Conservation (phyloP, 2,329 filamentous ascomycete genomes). For the Fusarium chaquense region DNA sequence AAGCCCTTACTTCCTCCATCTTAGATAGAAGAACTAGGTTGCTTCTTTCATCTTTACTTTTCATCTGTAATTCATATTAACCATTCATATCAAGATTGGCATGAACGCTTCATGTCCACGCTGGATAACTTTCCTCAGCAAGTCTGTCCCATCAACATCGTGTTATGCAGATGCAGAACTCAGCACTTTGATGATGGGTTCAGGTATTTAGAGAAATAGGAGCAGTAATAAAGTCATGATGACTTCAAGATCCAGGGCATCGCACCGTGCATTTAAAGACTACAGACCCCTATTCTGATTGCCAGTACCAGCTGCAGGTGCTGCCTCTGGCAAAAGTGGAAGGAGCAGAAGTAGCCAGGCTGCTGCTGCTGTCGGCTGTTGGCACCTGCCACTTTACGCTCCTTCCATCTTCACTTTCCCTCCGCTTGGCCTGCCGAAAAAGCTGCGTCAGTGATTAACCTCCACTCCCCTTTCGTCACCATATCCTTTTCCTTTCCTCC, state of each 20-base stretch:
- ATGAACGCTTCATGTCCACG: neutral
- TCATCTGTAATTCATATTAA: too few species aligned
- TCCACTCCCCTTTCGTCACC: conserved; percentile 32
- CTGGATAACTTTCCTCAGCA: neutral
- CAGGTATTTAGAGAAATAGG: neutral
- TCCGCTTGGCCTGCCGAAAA: conserved; percentile 40
- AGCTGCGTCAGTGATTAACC: conserved; percentile 48
- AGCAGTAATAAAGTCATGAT: neutral
- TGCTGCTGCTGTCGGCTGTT: conserved; percentile 31
- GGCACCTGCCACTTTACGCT: conserved; percentile 30
- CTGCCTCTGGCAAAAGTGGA: conserved; percentile 6
- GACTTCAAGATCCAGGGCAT: neutral
- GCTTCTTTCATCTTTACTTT: too few species aligned
- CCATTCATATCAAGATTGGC: neutral
- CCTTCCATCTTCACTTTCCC: conserved; percentile 42
- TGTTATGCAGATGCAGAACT: neutral
- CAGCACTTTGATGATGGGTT: neutral
- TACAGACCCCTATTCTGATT: neutral
- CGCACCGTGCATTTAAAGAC: neutral
- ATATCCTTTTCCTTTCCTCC: conserved; percentile 29
- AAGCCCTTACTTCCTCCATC: too few species aligned
- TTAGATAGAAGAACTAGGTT: too few species aligned
- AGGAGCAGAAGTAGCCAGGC: conserved; percentile 23
- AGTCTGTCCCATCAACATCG: neutral
- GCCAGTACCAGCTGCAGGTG: conserved; percentile 25